A percentile compares a stretch with the other conserved stretches of the same genome.
Conservation (phyloP, 345 rosid genomes). For the Nephelium lappaceum region DNA sequence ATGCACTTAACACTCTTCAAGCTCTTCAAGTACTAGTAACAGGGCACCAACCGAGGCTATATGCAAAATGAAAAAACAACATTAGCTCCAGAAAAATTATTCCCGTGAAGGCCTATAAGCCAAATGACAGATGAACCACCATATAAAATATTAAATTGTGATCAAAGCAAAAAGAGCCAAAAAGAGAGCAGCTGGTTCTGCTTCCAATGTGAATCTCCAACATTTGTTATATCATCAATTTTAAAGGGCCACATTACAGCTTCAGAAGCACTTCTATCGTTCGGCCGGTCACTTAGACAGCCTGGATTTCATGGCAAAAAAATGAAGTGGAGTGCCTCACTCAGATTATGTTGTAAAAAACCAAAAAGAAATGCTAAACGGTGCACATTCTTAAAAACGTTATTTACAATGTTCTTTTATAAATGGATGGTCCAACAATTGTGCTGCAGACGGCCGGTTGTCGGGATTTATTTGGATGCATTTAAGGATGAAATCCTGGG, state of each 20-base stretch:
- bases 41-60: not conserved
- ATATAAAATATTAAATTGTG: not conserved
- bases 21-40: not conserved
- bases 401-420: not conserved
- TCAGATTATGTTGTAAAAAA: not conserved
- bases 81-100: not conserved
- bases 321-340: not conserved
- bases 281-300: not conserved
- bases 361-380: too few relatives aligned
- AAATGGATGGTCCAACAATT: too few relatives aligned
- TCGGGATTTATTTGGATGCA: conserved; percentile 72
- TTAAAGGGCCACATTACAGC: not conserved
- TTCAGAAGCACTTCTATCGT: not conserved
- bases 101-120: not conserved
- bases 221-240: not conserved
- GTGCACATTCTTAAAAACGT: not conserved
- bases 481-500: conserved; percentile 56
- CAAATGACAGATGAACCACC: not conserved
- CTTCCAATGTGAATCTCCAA: not conserved
- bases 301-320: not conserved
- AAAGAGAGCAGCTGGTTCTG: not conserved
- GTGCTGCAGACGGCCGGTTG: conserved; percentile 69
- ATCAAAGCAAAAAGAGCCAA: not conserved
- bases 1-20: not conserved
- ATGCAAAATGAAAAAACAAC: not conserved